Percentiles rank a stretch among this genome's conserved stretches.
Evolutionary conservation across 2,329 filamentous ascomycete species (phyloP).

Genomic region (Penicillium sp.): DNA sequence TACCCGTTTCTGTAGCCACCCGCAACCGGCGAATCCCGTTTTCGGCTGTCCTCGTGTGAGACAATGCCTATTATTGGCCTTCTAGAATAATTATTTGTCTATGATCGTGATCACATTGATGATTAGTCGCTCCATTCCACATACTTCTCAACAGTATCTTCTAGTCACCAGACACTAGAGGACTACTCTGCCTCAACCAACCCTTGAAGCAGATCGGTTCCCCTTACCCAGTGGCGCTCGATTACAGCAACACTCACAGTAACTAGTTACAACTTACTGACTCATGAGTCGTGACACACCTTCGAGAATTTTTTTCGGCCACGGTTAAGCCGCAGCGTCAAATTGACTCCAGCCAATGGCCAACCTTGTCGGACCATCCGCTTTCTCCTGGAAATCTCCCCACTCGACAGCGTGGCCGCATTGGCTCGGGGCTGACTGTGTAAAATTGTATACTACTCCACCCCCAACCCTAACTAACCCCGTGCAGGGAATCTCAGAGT

Average conservation of each 20-base stretch:
- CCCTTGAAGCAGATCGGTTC: slow-evolving; percentile 2
- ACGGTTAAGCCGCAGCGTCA: slow-evolving; percentile 9
- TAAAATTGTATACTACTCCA: slow-evolving; percentile 1
- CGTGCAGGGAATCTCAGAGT: neutral
- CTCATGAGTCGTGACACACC: neutral
- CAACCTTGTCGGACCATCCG: neutral
- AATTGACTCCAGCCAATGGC: neutral
- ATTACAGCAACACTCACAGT: neutral
- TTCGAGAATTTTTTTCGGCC: slow-evolving; percentile 4
- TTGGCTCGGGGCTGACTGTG: neutral
- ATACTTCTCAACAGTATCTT: neutral
- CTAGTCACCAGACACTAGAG: neutral
- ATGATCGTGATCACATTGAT: no score
- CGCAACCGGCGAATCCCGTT: slow-evolving; percentile 4
- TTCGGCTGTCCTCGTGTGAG: slow-evolving; percentile 3
- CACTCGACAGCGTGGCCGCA: slow-evolving; percentile 5
- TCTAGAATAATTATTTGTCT: neutral
- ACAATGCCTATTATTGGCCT: neutral
- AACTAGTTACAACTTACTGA: no score
- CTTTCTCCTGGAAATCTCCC: neutral
- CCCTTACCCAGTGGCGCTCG: neutral
- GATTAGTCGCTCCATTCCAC: neutral
- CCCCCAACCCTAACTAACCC: slow-evolving; percentile 3
- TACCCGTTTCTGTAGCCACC: neutral
- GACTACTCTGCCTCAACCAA: neutral